Evolutionary conservation across 257 asterid genomes (phyloP), one percentile per base, ranked within the genome.

Genomic region (Penstemon newberryi): DNA sequence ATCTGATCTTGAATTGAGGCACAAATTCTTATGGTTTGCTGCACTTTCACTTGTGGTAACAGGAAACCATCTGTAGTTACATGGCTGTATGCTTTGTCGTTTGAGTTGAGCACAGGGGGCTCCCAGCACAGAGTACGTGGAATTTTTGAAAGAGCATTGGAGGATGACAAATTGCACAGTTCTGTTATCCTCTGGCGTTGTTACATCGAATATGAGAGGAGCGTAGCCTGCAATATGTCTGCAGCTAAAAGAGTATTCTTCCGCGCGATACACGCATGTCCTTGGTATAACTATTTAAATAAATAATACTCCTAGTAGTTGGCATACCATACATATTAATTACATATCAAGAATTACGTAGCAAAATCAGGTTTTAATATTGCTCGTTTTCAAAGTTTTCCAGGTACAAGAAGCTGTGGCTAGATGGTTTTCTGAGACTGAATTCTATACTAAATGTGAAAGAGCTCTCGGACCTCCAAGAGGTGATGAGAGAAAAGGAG

Each of bases 401-500:
- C 82, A 93, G 98, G 98, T 93, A 96, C 3, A 93, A 93, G 64
- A 87, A 68, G 83, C 83, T 93, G 58, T 90, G 99, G 99, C 89
- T 90, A 5, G 97, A 90, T 75, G 99, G 99, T 9, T 93, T 90
- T 70, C 74, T 82, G 39, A 87, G 85, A 70, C 88, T 93, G 38
- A 75, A 73, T 62, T 77, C 89, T 36, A 78, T 83, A 33, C 74
- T 93, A 63, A 81, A 78, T 4, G 95, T 88, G 62, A 93, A 93
- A 80, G 99, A 93, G 85, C 81, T 93, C 49, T 90, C 96, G 5
- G 99, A 93, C 56, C 95, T 93, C 70, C 99, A 93, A 71, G 96
- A 93, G 74, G 99, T 93, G 18, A 93, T 93, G 99, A 81, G 96
- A 44, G 99, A 93, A 47, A 93, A 93, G 82, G 99, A 90, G 74